A percentile compares a stretch with the other conserved stretches of the same genome.
Conservation (phyloP, 495 filamentous ascomycete species). For the Aspergillus cristatus region DNA sequence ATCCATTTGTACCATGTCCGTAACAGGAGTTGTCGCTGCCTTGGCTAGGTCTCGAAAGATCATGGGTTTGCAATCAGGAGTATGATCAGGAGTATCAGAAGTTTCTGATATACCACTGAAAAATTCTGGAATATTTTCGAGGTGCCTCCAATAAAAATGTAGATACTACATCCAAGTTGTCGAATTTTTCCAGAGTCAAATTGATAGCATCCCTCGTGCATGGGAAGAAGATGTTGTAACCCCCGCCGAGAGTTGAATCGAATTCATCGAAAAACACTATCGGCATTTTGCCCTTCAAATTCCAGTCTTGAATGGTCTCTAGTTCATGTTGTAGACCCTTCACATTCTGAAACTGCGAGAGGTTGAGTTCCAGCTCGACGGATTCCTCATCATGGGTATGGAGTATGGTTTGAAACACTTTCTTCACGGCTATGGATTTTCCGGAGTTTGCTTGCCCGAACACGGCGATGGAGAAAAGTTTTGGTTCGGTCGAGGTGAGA, state of each 20-base stretch:
- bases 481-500: background rate
- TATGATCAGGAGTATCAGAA: too few relatives aligned
- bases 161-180: background rate
- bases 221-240: background rate
- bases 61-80: too few relatives aligned
- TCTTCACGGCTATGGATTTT: slow-evolving; percentile 3
- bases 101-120: too few relatives aligned
- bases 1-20: too few relatives aligned
- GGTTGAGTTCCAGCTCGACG: background rate
- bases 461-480: slow-evolving; percentile 2
- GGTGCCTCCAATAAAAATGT: background rate
- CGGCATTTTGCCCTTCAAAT: background rate
- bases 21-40: too few relatives aligned
- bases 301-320: background rate
- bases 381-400: background rate
- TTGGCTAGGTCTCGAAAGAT: too few relatives aligned
- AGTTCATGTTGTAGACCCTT: background rate
- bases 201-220: background rate
- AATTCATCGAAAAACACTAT: background rate
- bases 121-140: background rate
- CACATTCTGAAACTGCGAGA: slow-evolving; percentile 3
- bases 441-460: slow-evolving; percentile 3
- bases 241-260: background rate
- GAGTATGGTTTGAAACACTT: background rate
- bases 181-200: background rate